phyloP scores from a whole-genome alignment of 352 stramenopile species.

The Phytophthora chlamydospora region DNA sequence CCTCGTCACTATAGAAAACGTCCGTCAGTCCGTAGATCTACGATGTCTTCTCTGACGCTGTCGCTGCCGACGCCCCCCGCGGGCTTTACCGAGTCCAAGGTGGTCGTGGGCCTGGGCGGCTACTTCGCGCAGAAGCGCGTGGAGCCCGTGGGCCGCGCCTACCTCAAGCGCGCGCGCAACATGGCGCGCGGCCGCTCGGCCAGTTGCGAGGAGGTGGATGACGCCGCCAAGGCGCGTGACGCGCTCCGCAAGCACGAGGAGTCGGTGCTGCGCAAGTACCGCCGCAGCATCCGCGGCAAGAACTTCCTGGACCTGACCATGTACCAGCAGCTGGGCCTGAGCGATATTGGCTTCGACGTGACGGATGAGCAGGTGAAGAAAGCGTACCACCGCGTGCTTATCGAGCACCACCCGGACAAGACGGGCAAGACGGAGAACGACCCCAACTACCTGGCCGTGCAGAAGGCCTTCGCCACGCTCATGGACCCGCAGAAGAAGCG shows the following conservation, averaged over 20 bases:
- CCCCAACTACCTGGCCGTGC: conserved; percentile 87
- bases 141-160: conserved; percentile 72
- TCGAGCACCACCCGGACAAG: conserved; percentile 90
- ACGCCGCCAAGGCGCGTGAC: conserved; percentile 62
- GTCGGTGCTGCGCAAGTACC: conserved; percentile 77
- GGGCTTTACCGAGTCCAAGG: conserved; percentile 58
- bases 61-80: conserved; percentile 65
- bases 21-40: background rate
- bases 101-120: conserved; percentile 64
- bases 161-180: conserved; percentile 80
- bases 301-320: conserved; percentile 86
- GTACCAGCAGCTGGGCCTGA: conserved; percentile 86
- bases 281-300: conserved; percentile 81
- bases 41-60: conserved; percentile 55
- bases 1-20: conserved; percentile 13
- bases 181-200: conserved; percentile 73
- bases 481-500: conserved; percentile 86
- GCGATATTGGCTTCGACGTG: conserved; percentile 79
- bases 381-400: conserved; percentile 88
- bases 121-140: conserved; percentile 83
- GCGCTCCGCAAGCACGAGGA: conserved; percentile 73
- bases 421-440: conserved; percentile 91
- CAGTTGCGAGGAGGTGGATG: conserved; percentile 78
- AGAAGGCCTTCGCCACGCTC: conserved; percentile 84
- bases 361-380: conserved; percentile 89